These are phyloP conservation scores for Backusella morwellensis DNA, from an alignment of 192 early-diverging fungal species.

Conservation along the genomic window DNA sequence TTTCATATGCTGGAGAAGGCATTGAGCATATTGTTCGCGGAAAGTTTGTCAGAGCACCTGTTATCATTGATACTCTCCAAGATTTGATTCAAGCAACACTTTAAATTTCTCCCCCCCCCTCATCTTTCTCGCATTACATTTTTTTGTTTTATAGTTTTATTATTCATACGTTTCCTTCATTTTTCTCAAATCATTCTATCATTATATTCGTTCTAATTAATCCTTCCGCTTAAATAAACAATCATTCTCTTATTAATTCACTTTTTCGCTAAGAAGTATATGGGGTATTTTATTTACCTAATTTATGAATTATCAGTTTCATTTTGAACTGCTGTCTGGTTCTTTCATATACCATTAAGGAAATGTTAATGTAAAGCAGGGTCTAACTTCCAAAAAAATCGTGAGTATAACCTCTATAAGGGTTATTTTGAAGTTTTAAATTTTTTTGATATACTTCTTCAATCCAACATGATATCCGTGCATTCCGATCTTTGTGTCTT, in stretches of 20 bases:
- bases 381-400: neutral
- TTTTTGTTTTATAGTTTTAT: neutral
- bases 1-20: conserved; percentile 92
- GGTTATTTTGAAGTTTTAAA: neutral
- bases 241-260: neutral
- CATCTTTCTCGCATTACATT: neutral
- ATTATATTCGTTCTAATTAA: neutral
- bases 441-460: neutral
- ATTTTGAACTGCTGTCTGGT: neutral
- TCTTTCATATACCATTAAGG: neutral
- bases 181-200: neutral
- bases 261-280: neutral
- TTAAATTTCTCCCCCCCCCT: neutral
- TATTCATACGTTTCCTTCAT: neutral
- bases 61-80: conserved; percentile 32
- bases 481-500: neutral
- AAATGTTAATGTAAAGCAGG: neutral
- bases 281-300: neutral
- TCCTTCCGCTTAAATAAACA: neutral
- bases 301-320: neutral
- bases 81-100: conserved; percentile 26
- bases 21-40: conserved; percentile 72
- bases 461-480: neutral
- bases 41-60: conserved; percentile 61
- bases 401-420: neutral